Percentiles rank a stretch among this genome's conserved stretches.
Conservation (phyloP, 768 basidiomycete genomes). For the Lactarius hengduanensis region DNA sequence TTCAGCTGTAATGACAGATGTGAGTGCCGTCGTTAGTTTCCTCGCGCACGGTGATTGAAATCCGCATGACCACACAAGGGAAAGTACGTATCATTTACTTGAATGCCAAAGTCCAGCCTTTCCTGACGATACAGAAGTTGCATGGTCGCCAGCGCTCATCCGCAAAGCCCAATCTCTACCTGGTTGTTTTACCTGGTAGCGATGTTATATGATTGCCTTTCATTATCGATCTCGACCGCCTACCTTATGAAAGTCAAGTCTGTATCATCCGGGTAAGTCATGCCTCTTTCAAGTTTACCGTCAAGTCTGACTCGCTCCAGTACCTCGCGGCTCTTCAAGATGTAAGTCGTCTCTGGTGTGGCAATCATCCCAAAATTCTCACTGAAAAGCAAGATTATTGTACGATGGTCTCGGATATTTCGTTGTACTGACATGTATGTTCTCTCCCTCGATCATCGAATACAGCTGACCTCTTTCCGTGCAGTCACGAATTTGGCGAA, state of each 20-base stretch:
- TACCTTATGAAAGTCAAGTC: slow-evolving; percentile 52
- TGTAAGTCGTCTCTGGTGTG: slow-evolving; percentile 29
- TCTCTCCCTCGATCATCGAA: not conserved
- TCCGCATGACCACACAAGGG: slow-evolving; percentile 32
- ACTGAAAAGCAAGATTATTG: slow-evolving; percentile 49
- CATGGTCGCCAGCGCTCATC: slow-evolving; percentile 37
- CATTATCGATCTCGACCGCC: slow-evolving; percentile 48
- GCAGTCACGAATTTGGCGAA: slow-evolving; percentile 34
- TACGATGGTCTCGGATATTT: slow-evolving; percentile 69
- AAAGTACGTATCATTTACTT: slow-evolving; percentile 34
- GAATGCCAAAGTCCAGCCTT: not conserved
- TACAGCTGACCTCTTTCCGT: not conserved
- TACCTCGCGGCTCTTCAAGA: slow-evolving; percentile 31
- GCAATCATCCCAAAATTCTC: not conserved
- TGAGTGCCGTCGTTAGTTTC: slow-evolving; percentile 1
- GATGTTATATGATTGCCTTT: slow-evolving; percentile 56
- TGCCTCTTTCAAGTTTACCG: not conserved
- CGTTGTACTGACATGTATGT: slow-evolving; percentile 47
- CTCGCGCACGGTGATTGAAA: not conserved
- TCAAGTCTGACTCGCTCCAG: slow-evolving; percentile 21
- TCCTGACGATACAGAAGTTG: slow-evolving; percentile 43
- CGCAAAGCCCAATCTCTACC: slow-evolving; percentile 37
- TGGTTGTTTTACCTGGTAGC: slow-evolving; percentile 60
- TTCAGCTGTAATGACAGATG: slow-evolving; percentile 14
- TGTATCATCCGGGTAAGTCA: slow-evolving; percentile 34